These are phyloP conservation scores for Metschnikowia vanudenii DNA, from an alignment of 805 yeast genomes.

Conservation along the genomic window DNA sequence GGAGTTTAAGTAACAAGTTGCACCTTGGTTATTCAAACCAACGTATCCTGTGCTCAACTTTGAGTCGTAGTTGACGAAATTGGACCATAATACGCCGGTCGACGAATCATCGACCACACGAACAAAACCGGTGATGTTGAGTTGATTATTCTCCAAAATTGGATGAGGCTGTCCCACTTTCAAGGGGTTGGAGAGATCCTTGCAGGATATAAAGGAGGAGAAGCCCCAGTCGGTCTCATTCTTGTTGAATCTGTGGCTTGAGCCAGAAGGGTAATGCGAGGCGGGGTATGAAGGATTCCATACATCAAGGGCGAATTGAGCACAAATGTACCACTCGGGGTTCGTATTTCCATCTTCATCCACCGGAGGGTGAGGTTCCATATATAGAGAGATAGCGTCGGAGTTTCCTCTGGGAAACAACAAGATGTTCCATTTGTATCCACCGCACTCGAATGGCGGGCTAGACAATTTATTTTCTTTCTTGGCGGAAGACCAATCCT, in stretches of 20 bases:
- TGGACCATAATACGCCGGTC: conserved; percentile 96
- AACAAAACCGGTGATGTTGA: conserved; percentile 76
- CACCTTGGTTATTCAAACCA: conserved; percentile 95
- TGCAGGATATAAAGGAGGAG: conserved; percentile 52
- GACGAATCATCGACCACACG: conserved; percentile 73
- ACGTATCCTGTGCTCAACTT: conserved; percentile 85
- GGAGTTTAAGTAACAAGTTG: conserved; percentile 95
- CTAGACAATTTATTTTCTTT: conserved; percentile 46
- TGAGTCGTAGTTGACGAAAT: conserved; percentile 79
- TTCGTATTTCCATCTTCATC: conserved; percentile 24
- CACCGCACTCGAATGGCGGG: conserved; percentile 55
- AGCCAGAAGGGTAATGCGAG: conserved; percentile 56
- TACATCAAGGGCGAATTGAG: conserved; percentile 80
- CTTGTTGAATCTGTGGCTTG: conserved; percentile 75
- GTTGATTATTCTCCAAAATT: conserved; percentile 50
- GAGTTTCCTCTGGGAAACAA: conserved; percentile 77
- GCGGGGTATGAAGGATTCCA: conserved; percentile 77
- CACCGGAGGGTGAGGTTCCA: conserved; percentile 65
- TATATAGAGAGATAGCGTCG: conserved; percentile 62
- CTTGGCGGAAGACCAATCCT: conserved; percentile 43
- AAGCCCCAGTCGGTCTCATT: conserved; percentile 96
- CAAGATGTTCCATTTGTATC: conserved; percentile 64
- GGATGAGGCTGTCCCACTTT: conserved; percentile 28
- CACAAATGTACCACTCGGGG: conserved; percentile 80
- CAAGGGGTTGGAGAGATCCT: conserved; percentile 42